Conservation (phyloP, 2,329 filamentous ascomycete genomes). For the Corniculantispora saksenae region DNA sequence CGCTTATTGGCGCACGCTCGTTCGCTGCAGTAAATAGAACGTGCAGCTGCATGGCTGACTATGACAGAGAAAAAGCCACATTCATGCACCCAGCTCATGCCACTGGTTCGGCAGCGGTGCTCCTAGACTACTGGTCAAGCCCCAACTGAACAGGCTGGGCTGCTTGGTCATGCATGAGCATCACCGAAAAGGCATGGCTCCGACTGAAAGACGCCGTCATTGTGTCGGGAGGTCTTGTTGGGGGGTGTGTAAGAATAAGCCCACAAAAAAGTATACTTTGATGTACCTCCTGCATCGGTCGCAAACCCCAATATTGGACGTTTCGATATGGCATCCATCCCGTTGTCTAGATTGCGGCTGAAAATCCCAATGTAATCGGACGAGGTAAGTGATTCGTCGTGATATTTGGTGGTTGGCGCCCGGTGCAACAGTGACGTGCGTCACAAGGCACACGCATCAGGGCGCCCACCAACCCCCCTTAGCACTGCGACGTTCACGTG, state of each 20-base stretch:
- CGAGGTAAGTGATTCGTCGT: conserved; percentile 11
- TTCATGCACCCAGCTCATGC: conserved; percentile 1
- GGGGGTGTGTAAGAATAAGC: neutral
- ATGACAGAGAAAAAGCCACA: conserved; percentile 6
- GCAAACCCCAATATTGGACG: neutral
- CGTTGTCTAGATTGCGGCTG: conserved; percentile 7
- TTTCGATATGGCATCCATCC: neutral
- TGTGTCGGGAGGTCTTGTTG: neutral
- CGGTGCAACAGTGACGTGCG: conserved; percentile 18
- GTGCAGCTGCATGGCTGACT: conserved; percentile 12
- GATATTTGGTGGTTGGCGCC: conserved; percentile 4
- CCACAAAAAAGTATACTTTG: neutral
- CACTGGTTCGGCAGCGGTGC: conserved; percentile 1
- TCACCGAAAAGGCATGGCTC: neutral
- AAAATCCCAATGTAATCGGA: neutral
- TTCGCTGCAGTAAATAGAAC: neutral
- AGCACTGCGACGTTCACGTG: neutral
- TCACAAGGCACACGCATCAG: conserved; percentile 8
- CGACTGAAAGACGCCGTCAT: neutral
- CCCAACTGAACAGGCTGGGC: conserved; percentile 6
- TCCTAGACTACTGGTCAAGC: conserved; percentile 13
- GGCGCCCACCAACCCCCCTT: neutral
- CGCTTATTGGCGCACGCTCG: neutral
- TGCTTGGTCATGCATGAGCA: neutral
- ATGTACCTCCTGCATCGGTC: neutral